Evolutionary conservation across 2,329 filamentous ascomycete species (phyloP), one percentile per base, ranked within the genome.

Genomic region (Periconia sp.): DNA sequence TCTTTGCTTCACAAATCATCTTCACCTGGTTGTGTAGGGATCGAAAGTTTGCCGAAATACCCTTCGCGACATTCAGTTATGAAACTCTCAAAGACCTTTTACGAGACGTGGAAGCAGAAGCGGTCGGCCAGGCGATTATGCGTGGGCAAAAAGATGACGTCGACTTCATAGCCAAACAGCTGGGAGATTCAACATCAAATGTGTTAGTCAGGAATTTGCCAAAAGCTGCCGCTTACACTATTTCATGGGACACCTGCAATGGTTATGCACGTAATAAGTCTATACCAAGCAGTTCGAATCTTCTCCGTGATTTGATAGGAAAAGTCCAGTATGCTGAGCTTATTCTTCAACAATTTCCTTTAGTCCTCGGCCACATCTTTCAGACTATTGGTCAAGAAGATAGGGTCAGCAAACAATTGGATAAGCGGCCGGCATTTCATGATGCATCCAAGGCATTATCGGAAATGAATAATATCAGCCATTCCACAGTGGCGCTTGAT

Each of bases 1-100:
- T 97, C 0, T 99, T 97, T 68, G 87, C 91, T 7, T 86, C 92
- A 2, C 94, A 99, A 66, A 80, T 99, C 7, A 78, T 97, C 2
- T 96, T 91, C 68, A 96, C 92, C 0, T 99, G 92, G 93, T 83
- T 95, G 3, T 85, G 91, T 57, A 77, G 96, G 31, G 63, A 62
- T 8, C 78, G 82, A n/a, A 61, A 49, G 14, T 57, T 68, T 42
- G 55, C 64, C 31, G 80, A 85, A 3, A 89, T 99, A 46, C 93
- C 94, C 0, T 96, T 84, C 66, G 78, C 81, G n/a, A 89, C 94
- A 1, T 99, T 99, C 71, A 88, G 87, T 1, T 99, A 95, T 66
- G 54, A 74, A 1, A 84, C 76, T 15, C 80, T 97, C 1, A 71
- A 79, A 17, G 86, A 90, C 5, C 81, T 99, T 49, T 73, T 97